These are phyloP conservation scores for Aquilaria malaccensis DNA, from an alignment of 345 rosid genomes.

Conservation along the genomic window DNA sequence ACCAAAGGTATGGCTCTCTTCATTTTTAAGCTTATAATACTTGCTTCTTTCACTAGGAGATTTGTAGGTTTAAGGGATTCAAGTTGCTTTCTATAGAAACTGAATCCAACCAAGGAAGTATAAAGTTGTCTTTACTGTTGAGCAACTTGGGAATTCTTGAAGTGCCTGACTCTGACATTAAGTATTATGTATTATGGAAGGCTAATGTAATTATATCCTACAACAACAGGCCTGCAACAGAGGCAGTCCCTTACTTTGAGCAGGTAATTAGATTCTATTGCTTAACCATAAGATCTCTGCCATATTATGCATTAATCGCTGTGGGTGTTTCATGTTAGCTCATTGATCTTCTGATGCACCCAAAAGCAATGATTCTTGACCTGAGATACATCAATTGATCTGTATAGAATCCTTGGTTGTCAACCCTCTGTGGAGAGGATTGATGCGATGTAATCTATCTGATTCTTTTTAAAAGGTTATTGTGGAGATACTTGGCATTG, in stretches of 20 bases:
- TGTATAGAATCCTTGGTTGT: too few relatives aligned
- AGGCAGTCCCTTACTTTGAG: slow-evolving; percentile 97
- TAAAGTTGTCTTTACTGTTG: slow-evolving; percentile 20
- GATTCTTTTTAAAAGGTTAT: too few relatives aligned
- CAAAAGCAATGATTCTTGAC: too few relatives aligned
- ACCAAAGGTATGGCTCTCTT: slow-evolving; percentile 62
- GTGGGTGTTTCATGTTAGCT: slow-evolving; percentile 5
- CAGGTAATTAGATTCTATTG: slow-evolving; percentile 39
- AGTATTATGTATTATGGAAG: slow-evolving; percentile 52
- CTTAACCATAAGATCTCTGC: neutral
- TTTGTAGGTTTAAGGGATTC: neutral
- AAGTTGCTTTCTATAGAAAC: slow-evolving; percentile 11
- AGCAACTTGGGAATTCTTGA: slow-evolving; percentile 15
- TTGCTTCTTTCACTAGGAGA: slow-evolving; percentile 1
- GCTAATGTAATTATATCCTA: slow-evolving; percentile 88
- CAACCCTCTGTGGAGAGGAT: too few relatives aligned
- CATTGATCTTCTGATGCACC: neutral
- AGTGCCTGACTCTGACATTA: slow-evolving; percentile 32
- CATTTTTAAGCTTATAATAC: slow-evolving; percentile 1
- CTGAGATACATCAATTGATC: too few relatives aligned
- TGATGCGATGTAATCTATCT: too few relatives aligned
- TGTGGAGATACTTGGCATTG: too few relatives aligned
- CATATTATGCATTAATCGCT: neutral
- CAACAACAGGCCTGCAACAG: slow-evolving; percentile 94
- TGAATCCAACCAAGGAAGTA: slow-evolving; percentile 7